Evolutionary conservation across 352 stramenopile species (phyloP), one percentile per base, ranked within the genome.

Genomic region (Globisporangium spinosum): DNA sequence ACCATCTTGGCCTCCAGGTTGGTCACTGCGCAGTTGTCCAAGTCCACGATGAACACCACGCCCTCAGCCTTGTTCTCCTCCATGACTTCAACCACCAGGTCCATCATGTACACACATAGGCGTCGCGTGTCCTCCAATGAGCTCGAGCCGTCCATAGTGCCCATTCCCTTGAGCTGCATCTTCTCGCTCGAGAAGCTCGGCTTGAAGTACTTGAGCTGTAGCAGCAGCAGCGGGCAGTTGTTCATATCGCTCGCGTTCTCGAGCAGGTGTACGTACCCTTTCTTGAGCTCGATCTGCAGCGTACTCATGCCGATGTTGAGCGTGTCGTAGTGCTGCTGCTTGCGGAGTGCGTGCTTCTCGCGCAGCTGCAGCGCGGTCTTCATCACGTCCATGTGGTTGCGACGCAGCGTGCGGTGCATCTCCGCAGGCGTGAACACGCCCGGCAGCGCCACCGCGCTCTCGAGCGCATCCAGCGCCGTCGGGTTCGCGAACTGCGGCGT

Each of bases 81-180:
- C 81, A 93, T 90, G 35, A 72, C 70, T 58, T 93, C 83, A 10
- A 91, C 78, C 12, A 83, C 85, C 29, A 93, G 68, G 49, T 90
- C 84, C 78, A 91, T 83, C 54, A 93, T 77, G 66, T 93, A 93
- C 55, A 93, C 82, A 23, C 83, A 89, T 2, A 90, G 72, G 22
- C 85, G 68, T 0, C 85, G 73, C 4, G 85, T 83, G 64, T 91
- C 83, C 55, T 93, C 83, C 6, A 93, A 57, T 32, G 82, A 88
- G 53, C 81, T 90, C 10, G 77, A 84, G 9, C 79, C 81, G 55
- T 91, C 83, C 43, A 84, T 77, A 2, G 80, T 59, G 3, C 81
- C 83, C 32, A 77, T 58, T 2, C 77, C 77, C 63, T 91, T 80
- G 3, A 83, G 70, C 55, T 89, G 82, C 38, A 83, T 79, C 73